Evolutionary conservation across 768 basidiomycete species (phyloP), one percentile per base, ranked within the genome.

Genomic region (Serpula lacrymans): DNA sequence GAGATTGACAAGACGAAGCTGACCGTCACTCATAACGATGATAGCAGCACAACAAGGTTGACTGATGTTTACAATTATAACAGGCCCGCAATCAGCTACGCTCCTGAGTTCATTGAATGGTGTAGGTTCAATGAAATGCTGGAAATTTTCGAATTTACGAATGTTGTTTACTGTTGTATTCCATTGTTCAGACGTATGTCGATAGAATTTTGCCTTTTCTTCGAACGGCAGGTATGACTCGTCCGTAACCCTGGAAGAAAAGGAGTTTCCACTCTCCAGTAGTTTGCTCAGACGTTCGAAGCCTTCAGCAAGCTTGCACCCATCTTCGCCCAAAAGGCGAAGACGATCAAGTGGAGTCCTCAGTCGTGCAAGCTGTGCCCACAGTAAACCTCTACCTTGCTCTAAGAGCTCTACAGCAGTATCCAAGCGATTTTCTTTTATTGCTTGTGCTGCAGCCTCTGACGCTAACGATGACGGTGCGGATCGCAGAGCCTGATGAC

Each of bases 341-440:
- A 49, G 31, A 14, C 45, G 39, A 33, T 58, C 50, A 6, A 57
- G 11, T 0, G 60, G 54, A 7, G 55, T 50, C 13, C 55, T 48
- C 6, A 60, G 45, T 7, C 53, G 46, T 16, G 50, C 47, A 2
- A 58, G 37, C 31, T 62, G 62, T 23, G 38, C 45, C 60, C 64
- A 63, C 5, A 57, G 41, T 16, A 60, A 41, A 20, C 51, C 53
- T 2, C 59, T 52, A 8, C 60, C 58, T 43, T 57, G 51, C 28
- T 61, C 60, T 9, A 65, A 41, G 55, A 58, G 58, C 38, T 62
- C 56, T 10, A 63, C 31, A 32, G 47, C 52, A 18, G 24, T 44
- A 6, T 50, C 43, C 13, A 37, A 34, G 25, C 46, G 21, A 9
- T 33, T 34, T 9, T 39, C 24, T 6, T 18, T 10, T 32, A 48